Evolutionary conservation across 345 rosid genomes (phyloP), one percentile per base, ranked within the genome.

Genomic region (Geranium brycei): DNA sequence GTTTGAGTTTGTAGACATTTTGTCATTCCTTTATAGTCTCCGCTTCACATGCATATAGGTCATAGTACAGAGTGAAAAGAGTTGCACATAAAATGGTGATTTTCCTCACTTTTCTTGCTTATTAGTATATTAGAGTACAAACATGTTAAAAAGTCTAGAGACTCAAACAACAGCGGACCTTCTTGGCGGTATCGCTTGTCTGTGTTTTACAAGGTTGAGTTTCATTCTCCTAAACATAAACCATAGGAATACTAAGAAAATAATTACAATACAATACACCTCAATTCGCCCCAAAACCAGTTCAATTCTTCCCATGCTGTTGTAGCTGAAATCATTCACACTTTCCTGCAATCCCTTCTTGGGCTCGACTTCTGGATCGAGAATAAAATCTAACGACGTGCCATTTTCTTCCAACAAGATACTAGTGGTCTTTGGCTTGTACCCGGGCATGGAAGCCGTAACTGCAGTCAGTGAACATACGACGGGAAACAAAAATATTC

Each of bases 381-480:
- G 95, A 74, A 90, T 80, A 59, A 93, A 93, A 77, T 90, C 96
- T 28, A 82, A 62, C 3, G 72, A 78, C 58, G 71, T 81, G 10
- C 91, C 89, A 40, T 71, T 75, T 57, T 83, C 89, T 64, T 84
- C 95, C 69, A 87, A 72, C 79, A 79, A 85, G 65, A 93, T 78
- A 23, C 18, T 60, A 16, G 96, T 85, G 64, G 78, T 71, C 76
- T 85, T 87, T 7, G 85, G 73, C 74, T 80, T 84, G 84, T 87
- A 88, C 57, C 96, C 91, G 5, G 89, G 85, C 75, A 83, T 75
- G 0, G 69, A 70, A 65, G 91, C 95, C 71, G 70, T 66, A 62
- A 90, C 97, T 93, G 82, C 79, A 63, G 35, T 23, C 32, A 23
- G 7, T 7, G 62, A 10, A 57, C 5, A 17, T 4, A 23, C 1